These are phyloP conservation scores for Ceratobasidium sp. DNA, from an alignment of 1,284 basidiomycete genomes.

Conservation along the genomic window DNA sequence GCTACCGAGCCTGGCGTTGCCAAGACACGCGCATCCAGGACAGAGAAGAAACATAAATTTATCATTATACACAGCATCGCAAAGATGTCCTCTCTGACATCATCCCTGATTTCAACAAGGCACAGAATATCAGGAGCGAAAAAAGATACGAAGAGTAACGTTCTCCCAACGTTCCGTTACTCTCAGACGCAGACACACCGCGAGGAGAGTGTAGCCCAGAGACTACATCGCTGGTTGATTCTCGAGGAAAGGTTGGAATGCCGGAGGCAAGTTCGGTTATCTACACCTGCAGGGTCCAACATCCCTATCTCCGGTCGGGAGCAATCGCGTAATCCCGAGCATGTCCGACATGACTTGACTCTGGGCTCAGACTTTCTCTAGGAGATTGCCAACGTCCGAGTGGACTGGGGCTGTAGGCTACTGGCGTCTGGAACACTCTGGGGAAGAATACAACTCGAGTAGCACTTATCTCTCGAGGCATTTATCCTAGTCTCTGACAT, in stretches of 20 bases:
- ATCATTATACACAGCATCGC: background rate
- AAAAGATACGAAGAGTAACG: background rate
- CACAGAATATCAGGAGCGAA: background rate
- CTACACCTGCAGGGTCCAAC: background rate
- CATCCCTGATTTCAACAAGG: slow-evolving; percentile 5
- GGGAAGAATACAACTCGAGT: background rate
- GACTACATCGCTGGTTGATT: slow-evolving; percentile 5
- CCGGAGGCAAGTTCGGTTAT: slow-evolving; percentile 1
- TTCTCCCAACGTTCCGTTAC: slow-evolving; percentile 24
- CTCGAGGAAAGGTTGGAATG: background rate
- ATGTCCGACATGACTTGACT: background rate
- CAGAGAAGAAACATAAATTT: background rate
- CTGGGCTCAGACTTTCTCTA: too few species aligned
- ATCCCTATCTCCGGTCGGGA: slow-evolving; percentile 16
- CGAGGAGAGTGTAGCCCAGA: slow-evolving; percentile 10
- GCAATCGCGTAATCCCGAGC: background rate
- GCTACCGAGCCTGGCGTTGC: background rate
- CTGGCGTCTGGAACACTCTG: background rate
- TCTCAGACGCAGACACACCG: background rate
- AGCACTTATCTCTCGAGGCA: slow-evolving; percentile 18
- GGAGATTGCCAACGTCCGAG: background rate
- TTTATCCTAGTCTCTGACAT: slow-evolving; percentile 10
- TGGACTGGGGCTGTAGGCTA: background rate
- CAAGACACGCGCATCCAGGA: background rate
- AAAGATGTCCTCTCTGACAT: slow-evolving; percentile 10